phyloP scores from a whole-genome alignment of 192 early-diverging fungal genomes.

The Coemansia sp. region DNA sequence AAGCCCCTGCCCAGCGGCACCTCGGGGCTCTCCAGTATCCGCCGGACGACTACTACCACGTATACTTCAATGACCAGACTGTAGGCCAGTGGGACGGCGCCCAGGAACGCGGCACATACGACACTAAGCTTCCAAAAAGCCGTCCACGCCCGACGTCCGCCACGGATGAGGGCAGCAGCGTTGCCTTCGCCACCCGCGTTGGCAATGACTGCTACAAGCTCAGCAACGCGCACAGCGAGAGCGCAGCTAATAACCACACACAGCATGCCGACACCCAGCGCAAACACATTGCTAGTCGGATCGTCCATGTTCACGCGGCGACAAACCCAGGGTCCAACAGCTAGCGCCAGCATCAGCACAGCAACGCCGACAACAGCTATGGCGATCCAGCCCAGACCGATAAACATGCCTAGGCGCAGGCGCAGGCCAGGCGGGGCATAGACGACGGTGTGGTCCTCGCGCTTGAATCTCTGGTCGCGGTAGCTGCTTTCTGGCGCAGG shows the following conservation, averaged over 20 bases:
- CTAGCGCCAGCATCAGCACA: slow-evolving; percentile 56
- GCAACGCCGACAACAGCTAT: slow-evolving; percentile 50
- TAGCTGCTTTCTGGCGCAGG: slow-evolving; percentile 53
- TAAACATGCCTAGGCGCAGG: slow-evolving; percentile 19
- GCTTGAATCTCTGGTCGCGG: slow-evolving; percentile 57
- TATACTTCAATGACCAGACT: slow-evolving; percentile 49
- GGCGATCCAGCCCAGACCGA: slow-evolving; percentile 36
- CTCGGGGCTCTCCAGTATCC: slow-evolving; percentile 8
- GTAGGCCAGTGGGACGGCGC: slow-evolving; percentile 28
- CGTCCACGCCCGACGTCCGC: slow-evolving; percentile 16
- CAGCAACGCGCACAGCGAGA: background rate
- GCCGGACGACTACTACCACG: slow-evolving; percentile 35
- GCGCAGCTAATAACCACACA: slow-evolving; percentile 40
- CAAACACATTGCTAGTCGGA: slow-evolving; percentile 78
- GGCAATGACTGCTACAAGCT: slow-evolving; percentile 1
- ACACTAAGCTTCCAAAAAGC: slow-evolving; percentile 15
- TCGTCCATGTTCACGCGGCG: background rate
- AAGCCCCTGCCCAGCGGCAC: slow-evolving; percentile 8
- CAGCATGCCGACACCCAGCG: slow-evolving; percentile 72
- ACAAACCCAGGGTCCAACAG: slow-evolving; percentile 55
- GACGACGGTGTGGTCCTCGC: slow-evolving; percentile 71
- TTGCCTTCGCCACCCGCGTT: slow-evolving; percentile 9
- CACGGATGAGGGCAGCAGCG: slow-evolving; percentile 14
- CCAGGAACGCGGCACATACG: slow-evolving; percentile 27
- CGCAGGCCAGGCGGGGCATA: slow-evolving; percentile 70